Evolutionary conservation across 768 basidiomycete species (phyloP), one percentile per base, ranked within the genome.

Genomic region (Suillus brevipes): DNA sequence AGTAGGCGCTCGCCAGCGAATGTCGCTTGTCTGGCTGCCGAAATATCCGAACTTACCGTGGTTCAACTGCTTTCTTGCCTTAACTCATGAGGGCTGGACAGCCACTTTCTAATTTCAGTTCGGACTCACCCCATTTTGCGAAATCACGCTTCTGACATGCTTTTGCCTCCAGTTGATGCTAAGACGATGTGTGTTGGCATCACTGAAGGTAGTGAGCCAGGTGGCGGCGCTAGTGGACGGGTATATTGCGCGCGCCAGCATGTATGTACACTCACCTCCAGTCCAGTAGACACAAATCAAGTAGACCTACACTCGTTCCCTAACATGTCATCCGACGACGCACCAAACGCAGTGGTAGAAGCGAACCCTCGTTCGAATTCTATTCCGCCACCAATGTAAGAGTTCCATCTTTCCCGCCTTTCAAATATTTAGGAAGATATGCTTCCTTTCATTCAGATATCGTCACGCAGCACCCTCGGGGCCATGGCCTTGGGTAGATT

Each of bases 401-500:
- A 40, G 10, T 28, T 59, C 18, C 58, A 42, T 28, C 10, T 28
- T 58, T 58, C 5, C 9, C 16, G 3, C 9, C 16, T 28, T 40
- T 23, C 38, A 20, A 3, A 6, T 12, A 40, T 58, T 38, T 5
- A 40, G n/a, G 37, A 38, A 28, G 38, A 37, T 20, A 25, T 42
- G 25, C 42, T 38, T 28, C 10, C 3, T 42, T 40, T 40, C 18
- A 18, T 42, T 42, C 43, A 76, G 75, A 59, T 75, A 79, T 61
- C 73, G 80, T 3, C 79, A 81, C 65, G 79, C 74, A 23, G 74
- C 76, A 1, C 79, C 80, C 8, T 78, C 76, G 4, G 78, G 77
- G 20, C 79, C 80, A 36, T 81, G 80, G 80, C 80, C 80, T n/a
- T 81, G 77, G 73, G 75, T 81, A 66, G 76, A 81, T 66, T 73